phyloP scores from a whole-genome alignment of 805 yeast genomes.

The Barnettozyma sp. region DNA sequence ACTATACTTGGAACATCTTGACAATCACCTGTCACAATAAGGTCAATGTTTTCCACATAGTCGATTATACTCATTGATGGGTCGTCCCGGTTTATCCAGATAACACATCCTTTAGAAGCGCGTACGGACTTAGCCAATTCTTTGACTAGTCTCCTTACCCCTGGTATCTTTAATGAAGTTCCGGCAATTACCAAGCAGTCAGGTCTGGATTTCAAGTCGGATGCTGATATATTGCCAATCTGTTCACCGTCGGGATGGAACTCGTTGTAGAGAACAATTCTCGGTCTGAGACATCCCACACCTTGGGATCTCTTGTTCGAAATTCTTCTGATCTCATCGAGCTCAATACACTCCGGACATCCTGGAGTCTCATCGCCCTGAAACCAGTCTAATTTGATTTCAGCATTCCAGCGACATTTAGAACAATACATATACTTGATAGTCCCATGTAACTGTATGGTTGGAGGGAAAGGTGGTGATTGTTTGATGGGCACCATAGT shows the following conservation, averaged over 20 bases:
- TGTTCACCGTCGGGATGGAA: slow-evolving; percentile 83
- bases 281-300: slow-evolving; percentile 54
- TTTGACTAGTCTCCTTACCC: slow-evolving; percentile 53
- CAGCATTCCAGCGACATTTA: slow-evolving; percentile 57
- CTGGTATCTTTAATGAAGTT: slow-evolving; percentile 77
- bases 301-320: slow-evolving; percentile 64
- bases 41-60: slow-evolving; percentile 46
- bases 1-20: slow-evolving; percentile 41
- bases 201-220: slow-evolving; percentile 57
- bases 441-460: slow-evolving; percentile 83
- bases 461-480: slow-evolving; percentile 42
- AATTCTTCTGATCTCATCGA: slow-evolving; percentile 46
- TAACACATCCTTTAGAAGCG: slow-evolving; percentile 48
- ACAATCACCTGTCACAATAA: slow-evolving; percentile 60
- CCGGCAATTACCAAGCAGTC: slow-evolving; percentile 81
- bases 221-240: slow-evolving; percentile 67
- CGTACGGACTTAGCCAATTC: slow-evolving; percentile 55
- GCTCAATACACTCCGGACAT: slow-evolving; percentile 61
- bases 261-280: slow-evolving; percentile 67
- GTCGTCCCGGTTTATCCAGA: slow-evolving; percentile 55
- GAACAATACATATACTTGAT: slow-evolving; percentile 67
- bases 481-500: slow-evolving; percentile 43
- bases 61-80: slow-evolving; percentile 45
- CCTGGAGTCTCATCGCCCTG: slow-evolving; percentile 38
- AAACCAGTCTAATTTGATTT: slow-evolving; percentile 48